Base-by-base conservation (phyloP, 768 basidiomycete genomes). In the Tephrocybe sp. region DNA sequence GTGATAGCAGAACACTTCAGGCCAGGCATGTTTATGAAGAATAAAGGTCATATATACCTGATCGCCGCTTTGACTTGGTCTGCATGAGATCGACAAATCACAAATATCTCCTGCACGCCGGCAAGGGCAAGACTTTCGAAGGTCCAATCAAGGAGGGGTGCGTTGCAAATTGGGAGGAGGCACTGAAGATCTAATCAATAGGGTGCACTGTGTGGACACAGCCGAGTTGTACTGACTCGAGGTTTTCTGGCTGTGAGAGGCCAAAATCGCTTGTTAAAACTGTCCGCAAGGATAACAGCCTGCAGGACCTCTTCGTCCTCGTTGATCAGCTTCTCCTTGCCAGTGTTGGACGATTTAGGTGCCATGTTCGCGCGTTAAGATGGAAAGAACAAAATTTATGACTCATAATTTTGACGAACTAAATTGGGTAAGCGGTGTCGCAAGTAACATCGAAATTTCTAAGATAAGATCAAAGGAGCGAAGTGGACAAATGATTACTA, bases 231-330 rank as follows among this genome's bases (percentile, higher is more conserved):
- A 68, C 85, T 69, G 66, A 92, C 93, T 68, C 95, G 81, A 56
- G 95, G 95, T 71, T 85, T 89, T 65, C 84, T 83, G 30, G 81
- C 79, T 33, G 93, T 95, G n/a, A 97, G 79, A 17, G 94, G 95
- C 50, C 88, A 80, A 64, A 98, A 96, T 49, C 93, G 82, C 62
- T 86, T 89, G 76, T 97, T 95, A 74, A 95, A 97, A 58, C 92
- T 94, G 66, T 99, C 96, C 10, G 96, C 93, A 36, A 99, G 85
- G 38, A 99, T 85, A 50, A 98, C 90, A 15, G 96, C 96, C 63
- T 98, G 95, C 0, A 98, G 74, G 17, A 91, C 84, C 45, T 97
- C 88, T 47, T 94, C 90, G 44, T 93, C 86, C 12, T 85, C 84
- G 45, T 77, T 79, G 32, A 82, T 73, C 12, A 83, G 66, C 54